Evolutionary conservation across 2,329 filamentous ascomycete species (phyloP).

Genomic region (Cadophora malorum): DNA sequence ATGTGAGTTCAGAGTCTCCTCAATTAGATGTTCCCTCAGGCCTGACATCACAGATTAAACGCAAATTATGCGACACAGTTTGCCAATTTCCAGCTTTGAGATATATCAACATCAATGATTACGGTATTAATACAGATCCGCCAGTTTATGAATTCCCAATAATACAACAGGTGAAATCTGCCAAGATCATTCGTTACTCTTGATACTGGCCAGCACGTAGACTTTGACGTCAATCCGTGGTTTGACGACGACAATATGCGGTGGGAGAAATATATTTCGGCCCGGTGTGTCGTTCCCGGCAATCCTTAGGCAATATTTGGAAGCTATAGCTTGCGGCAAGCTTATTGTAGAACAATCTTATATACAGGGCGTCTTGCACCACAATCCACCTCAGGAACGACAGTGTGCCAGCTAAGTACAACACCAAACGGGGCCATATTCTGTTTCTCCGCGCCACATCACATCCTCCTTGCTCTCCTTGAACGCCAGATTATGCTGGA

Average conservation of each 20-base stretch:
- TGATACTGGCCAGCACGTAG: background rate
- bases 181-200: background rate
- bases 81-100: background rate
- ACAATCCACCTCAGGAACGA: background rate
- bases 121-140: background rate
- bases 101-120: background rate
- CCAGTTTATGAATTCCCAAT: no score
- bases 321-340: background rate
- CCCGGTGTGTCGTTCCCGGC: background rate
- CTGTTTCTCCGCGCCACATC: background rate
- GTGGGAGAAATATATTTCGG: background rate
- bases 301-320: background rate
- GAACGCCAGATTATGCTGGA: background rate
- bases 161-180: no score
- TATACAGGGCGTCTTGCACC: no score
- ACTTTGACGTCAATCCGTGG: background rate
- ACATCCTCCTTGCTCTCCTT: background rate
- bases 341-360: background rate
- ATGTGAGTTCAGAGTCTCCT: background rate
- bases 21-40: background rate
- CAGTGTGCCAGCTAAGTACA: conserved; percentile 1
- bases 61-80: background rate
- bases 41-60: background rate
- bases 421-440: background rate
- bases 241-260: background rate